These are phyloP conservation scores for Rhodotorula diobovata DNA, from an alignment of 768 basidiomycete genomes.

Conservation along the genomic window DNA sequence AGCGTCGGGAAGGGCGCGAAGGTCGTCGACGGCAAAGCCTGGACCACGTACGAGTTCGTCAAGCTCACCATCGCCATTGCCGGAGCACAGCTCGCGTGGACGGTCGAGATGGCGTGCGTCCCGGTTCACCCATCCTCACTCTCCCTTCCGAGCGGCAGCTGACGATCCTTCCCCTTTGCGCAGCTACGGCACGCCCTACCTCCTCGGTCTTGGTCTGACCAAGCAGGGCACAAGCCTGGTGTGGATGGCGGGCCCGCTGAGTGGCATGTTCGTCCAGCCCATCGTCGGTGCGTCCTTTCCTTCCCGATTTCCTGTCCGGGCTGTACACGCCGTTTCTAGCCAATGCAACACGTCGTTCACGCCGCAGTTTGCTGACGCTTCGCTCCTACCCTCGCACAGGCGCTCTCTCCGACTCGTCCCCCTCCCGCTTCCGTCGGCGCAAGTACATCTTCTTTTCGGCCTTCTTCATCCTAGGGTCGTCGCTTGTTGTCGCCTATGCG, in stretches of 20 bases:
- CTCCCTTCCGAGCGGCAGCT: too few species aligned
- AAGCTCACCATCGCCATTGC: constrained; percentile 72
- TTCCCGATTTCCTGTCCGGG: too few species aligned
- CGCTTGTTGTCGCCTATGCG: constrained; percentile 77
- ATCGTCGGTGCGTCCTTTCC: constrained; percentile 68
- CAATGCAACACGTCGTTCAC: too few species aligned
- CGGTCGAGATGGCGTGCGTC: constrained; percentile 82
- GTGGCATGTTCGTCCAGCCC: constrained; percentile 92
- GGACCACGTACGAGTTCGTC: constrained; percentile 44
- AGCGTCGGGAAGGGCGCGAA: too few species aligned
- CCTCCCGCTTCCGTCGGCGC: constrained; percentile 54
- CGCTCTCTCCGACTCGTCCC: too few species aligned
- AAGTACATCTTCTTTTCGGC: constrained; percentile 71
- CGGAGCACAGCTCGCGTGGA: constrained; percentile 93
- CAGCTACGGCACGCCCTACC: constrained; percentile 93
- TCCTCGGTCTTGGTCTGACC: constrained; percentile 73
- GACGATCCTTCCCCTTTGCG: background rate
- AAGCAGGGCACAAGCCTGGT: constrained; percentile 89
- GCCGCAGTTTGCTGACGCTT: too few species aligned
- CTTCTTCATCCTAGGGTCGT: constrained; percentile 68
- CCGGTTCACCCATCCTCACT: background rate
- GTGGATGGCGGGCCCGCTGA: constrained; percentile 83
- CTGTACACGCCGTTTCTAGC: too few species aligned
- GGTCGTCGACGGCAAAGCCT: too few species aligned
- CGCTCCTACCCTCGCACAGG: background rate